Evolutionary conservation across 495 filamentous ascomycete species (phyloP).

Genomic region (Aspergillus coremiiformis): DNA sequence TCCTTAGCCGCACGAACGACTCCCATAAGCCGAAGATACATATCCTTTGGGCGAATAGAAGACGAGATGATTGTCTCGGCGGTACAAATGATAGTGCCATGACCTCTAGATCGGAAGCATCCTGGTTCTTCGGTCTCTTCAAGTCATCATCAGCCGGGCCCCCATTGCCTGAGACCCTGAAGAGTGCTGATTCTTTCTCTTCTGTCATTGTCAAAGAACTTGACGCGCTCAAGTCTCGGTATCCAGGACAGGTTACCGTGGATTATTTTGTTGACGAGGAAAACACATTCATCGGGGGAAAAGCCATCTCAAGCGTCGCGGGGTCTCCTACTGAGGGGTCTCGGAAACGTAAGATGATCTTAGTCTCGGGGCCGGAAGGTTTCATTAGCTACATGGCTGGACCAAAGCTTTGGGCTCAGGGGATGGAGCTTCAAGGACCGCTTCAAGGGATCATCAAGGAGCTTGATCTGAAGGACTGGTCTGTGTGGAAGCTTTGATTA

Average conservation of each 20-base stretch:
- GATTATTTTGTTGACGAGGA: slow-evolving; percentile 79
- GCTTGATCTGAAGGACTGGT: slow-evolving; percentile 48
- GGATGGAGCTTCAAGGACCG: slow-evolving; percentile 64
- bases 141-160: slow-evolving; percentile 6
- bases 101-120: slow-evolving; percentile 6
- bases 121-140: slow-evolving; percentile 31
- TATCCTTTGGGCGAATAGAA: slow-evolving; percentile 63
- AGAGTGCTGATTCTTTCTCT: not conserved
- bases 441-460: slow-evolving; percentile 48
- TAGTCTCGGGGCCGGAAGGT: slow-evolving; percentile 84
- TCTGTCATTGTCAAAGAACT: slow-evolving; percentile 55
- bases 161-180: not conserved
- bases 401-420: slow-evolving; percentile 62
- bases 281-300: slow-evolving; percentile 50
- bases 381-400: slow-evolving; percentile 78
- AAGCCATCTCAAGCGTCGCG: slow-evolving; percentile 35
- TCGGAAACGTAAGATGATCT: slow-evolving; percentile 50
- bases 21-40: slow-evolving; percentile 37
- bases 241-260: slow-evolving; percentile 50
- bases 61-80: slow-evolving; percentile 51
- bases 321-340: slow-evolving; percentile 16
- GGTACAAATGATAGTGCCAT: slow-evolving; percentile 27
- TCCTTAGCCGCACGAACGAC: slow-evolving; percentile 35
- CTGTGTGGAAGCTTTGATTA: slow-evolving; percentile 54
- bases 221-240: slow-evolving; percentile 46